These are phyloP conservation scores for Syzygium oleosum DNA, from an alignment of 345 rosid species.

Conservation along the genomic window DNA sequence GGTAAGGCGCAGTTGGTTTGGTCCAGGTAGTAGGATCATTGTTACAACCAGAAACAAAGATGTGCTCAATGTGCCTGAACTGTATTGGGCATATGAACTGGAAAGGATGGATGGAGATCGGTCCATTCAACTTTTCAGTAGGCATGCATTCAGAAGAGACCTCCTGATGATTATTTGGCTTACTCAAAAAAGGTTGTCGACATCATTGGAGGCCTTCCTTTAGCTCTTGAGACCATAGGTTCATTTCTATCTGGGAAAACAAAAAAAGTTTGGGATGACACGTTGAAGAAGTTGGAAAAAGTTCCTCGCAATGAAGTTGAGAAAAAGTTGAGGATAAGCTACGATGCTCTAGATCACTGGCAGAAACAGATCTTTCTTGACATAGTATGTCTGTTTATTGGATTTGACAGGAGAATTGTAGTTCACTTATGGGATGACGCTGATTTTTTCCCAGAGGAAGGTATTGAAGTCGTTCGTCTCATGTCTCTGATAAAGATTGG, in stretches of 20 bases:
- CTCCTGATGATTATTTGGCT: constrained; percentile 1
- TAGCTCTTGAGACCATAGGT: constrained; percentile 13
- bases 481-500: constrained; percentile 11
- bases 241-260: constrained; percentile 3
- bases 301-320: constrained; percentile 10
- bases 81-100: constrained; percentile 7
- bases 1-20: constrained; percentile 8
- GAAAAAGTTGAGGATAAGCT: constrained; percentile 10
- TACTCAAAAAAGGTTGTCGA: constrained; percentile 7
- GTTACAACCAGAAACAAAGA: constrained; percentile 8
- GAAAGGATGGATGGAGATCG: constrained; percentile 2
- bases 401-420: constrained; percentile 7
- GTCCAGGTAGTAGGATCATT: constrained; percentile 12
- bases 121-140: constrained; percentile 9
- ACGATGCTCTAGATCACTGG: constrained; percentile 11
- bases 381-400: constrained; percentile 10
- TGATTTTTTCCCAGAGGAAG: constrained; percentile 13
- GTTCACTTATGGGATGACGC: constrained; percentile 10
- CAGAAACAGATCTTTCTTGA: constrained; percentile 15
- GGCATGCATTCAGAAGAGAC: constrained; percentile 11
- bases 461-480: constrained; percentile 10
- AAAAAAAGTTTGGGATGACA: constrained; percentile 5
- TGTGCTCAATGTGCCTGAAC: constrained; percentile 1
- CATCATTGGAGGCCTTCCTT: constrained; percentile 12
- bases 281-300: constrained; percentile 10